These are phyloP conservation scores for Prunus yedoensis DNA, from an alignment of 331 rosid genomes.

Conservation along the genomic window DNA sequence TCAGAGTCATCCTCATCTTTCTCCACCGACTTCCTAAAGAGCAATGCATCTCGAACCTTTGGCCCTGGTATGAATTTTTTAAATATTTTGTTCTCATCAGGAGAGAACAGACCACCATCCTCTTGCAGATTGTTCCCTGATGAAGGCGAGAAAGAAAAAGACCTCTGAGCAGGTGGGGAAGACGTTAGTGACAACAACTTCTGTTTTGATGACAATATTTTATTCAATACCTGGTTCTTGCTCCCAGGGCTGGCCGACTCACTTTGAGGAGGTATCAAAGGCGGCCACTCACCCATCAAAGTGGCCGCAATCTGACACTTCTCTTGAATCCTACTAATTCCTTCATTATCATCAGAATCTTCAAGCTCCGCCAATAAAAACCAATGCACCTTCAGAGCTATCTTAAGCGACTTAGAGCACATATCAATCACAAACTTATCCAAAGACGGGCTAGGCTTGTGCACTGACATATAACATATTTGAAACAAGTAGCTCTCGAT, in stretches of 20 bases:
- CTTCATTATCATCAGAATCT: conserved; percentile 90
- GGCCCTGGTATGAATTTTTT: conserved; percentile 81
- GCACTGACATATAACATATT: conserved; percentile 90
- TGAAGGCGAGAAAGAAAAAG: conserved; percentile 64
- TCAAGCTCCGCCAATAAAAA: conserved; percentile 87
- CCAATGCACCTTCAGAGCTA: conserved; percentile 95
- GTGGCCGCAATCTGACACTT: conserved; percentile 90
- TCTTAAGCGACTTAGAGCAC: conserved; percentile 83
- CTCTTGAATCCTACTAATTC: conserved; percentile 86
- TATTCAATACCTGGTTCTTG: conserved; percentile 80
- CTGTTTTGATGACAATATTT: conserved; percentile 73
- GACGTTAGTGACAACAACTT: conserved; percentile 68
- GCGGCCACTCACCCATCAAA: conserved; percentile 88
- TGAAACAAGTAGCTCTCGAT: conserved; percentile 94
- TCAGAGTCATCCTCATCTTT: conserved; percentile 72
- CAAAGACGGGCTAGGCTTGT: conserved; percentile 91
- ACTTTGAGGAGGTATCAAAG: conserved; percentile 53
- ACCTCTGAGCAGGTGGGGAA: conserved; percentile 67
- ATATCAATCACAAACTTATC: conserved; percentile 91
- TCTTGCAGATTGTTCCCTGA: conserved; percentile 51
- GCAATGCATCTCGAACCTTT: conserved; percentile 83
- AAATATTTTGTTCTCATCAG: conserved; percentile 75
- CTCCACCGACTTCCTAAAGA: conserved; percentile 81
- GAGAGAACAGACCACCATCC: conserved; percentile 53
- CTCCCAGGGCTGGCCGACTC: conserved; percentile 58